These are phyloP conservation scores for Obelidium mucronatum DNA, from an alignment of 192 early-diverging fungal species.

Conservation along the genomic window DNA sequence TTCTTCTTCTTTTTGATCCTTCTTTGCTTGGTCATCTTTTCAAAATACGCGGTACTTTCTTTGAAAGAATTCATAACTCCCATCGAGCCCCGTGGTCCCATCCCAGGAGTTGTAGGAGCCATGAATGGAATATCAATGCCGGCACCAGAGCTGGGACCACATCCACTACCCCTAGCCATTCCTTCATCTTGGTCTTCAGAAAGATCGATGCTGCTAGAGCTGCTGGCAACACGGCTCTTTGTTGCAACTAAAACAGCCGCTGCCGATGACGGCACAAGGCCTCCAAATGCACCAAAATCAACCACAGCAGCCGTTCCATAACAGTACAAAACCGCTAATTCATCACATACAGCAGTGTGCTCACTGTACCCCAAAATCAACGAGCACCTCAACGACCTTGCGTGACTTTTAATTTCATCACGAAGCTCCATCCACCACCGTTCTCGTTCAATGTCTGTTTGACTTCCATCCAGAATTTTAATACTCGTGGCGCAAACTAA, in stretches of 20 bases:
- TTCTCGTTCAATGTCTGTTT: constrained; percentile 58
- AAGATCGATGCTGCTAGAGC: background rate
- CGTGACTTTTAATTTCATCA: constrained; percentile 82
- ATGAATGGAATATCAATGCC: background rate
- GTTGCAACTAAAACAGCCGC: background rate
- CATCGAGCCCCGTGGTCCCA: background rate
- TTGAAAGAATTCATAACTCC: constrained; percentile 7
- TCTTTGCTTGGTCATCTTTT: constrained; percentile 6
- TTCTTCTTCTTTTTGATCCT: constrained; percentile 26
- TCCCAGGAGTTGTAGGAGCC: background rate
- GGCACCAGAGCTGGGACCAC: no score
- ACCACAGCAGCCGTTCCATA: constrained; percentile 79
- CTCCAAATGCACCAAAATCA: constrained; percentile 45
- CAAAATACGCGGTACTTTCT: constrained; percentile 23
- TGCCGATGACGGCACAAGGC: background rate
- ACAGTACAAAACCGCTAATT: constrained; percentile 70
- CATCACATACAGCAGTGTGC: constrained; percentile 67
- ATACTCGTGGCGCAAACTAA: constrained; percentile 69
- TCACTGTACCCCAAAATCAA: constrained; percentile 81
- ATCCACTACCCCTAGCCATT: background rate
- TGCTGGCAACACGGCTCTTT: constrained; percentile 15
- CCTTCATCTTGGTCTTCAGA: background rate
- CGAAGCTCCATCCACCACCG: constrained; percentile 77
- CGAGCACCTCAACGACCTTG: constrained; percentile 69
- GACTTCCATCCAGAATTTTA: constrained; percentile 61